Percentiles rank a stretch among this genome's conserved stretches.
Evolutionary conservation across 164 flowering plant genomes (phyloP).

Genomic region (Nymphaea thermarum): DNA sequence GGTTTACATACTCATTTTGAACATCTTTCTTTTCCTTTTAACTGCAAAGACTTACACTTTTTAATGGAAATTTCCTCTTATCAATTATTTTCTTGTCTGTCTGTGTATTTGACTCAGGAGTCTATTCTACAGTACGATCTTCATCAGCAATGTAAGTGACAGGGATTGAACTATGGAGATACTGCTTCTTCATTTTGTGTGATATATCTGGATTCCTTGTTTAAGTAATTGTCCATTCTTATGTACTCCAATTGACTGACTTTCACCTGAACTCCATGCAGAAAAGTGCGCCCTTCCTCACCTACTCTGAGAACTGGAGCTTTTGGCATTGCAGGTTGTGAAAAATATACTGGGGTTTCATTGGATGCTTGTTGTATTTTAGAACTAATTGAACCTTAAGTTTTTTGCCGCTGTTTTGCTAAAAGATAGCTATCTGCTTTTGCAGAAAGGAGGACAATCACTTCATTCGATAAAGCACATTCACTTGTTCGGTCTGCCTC

Average conservation of each 20-base stretch:
- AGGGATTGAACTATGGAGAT: conserved; percentile 10
- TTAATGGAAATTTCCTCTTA: too few relatives aligned
- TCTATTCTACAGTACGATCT: conserved; percentile 37
- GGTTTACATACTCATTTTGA: background rate
- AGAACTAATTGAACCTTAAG: background rate
- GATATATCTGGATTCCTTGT: too few relatives aligned
- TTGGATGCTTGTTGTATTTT: background rate
- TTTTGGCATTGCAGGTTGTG: conserved; percentile 32
- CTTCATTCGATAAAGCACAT: conserved; percentile 40
- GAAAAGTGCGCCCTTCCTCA: conserved; percentile 51
- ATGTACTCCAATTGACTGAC: background rate
- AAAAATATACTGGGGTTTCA: background rate
- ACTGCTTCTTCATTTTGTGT: conserved; percentile 2
- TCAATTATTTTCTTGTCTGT: background rate
- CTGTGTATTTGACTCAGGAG: conserved; percentile 26
- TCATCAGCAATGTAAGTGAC: conserved; percentile 3
- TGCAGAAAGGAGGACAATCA: conserved; percentile 47
- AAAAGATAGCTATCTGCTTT: background rate
- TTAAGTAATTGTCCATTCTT: too few relatives aligned
- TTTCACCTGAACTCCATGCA: conserved; percentile 11
- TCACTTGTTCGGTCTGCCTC: conserved; percentile 64
- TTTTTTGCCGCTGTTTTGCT: background rate
- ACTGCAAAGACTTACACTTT: too few relatives aligned
- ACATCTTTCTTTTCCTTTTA: too few relatives aligned
- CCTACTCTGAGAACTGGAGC: conserved; percentile 37